Evolutionary conservation across 2,329 filamentous ascomycete genomes (phyloP), one percentile per base, ranked within the genome.

Genomic region (Cadophora sp.): DNA sequence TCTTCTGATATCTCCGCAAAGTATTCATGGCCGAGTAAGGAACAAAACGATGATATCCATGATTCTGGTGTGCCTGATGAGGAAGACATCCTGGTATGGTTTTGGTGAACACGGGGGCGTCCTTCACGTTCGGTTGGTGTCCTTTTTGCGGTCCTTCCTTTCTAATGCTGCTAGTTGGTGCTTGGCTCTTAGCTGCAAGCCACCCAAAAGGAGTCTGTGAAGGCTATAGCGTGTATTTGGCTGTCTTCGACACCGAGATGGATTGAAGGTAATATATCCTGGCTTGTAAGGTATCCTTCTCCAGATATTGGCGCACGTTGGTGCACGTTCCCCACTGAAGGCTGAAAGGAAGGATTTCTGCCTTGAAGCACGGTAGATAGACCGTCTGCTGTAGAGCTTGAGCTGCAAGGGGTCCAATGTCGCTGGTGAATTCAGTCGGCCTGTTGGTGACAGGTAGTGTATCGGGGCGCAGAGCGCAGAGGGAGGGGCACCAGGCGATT

Each of bases 1-100:
- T 99, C 96, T 82, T 99, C 96, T 56, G 93, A 96, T 62, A 99
- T 95, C 83, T 99, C 96, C 71, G 96, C 96, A 81, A 99, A 99
- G 83, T 98, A 99, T 81, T 99, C 96, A 80, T 99, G 96, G 70
- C 96, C 96, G 69, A 98, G 87, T 56, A 98, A 85, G 48, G 93
- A 94, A 84, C 96, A 99, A 81, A 97, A 99, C 68, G 94, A 97
- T 72, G 93, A 92, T 83, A 99, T 98, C 96, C 96, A 99, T 66
- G 94, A 97, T 84, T 99, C 96, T 60, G 76, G 76, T 6, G 75
- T 76, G 29, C 74, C 77, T 46, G 76, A 77, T 37, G 77, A 77
- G 58, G 76, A 73, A 73, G 77, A 78, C 77, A 78, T 78, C 34
- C 61, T 71, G 55, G 22, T 46, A 59, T 60, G 27, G 19, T 43